Conservation (phyloP, 2,329 filamentous ascomycete species). For the Alternaria consortialis region DNA sequence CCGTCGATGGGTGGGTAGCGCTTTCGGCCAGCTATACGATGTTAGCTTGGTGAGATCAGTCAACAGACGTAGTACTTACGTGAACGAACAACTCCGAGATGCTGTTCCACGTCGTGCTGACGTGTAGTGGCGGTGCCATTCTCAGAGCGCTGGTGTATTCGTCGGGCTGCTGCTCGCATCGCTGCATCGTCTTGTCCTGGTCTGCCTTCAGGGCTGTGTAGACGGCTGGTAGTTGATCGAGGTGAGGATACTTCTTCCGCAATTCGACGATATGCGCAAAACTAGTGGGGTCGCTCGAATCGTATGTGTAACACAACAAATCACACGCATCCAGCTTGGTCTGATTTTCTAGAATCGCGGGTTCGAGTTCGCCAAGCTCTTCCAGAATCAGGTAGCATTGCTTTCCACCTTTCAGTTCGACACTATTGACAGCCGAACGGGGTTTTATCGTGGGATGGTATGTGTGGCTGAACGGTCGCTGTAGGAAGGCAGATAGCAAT, state of each 20-base stretch:
- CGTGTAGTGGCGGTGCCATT: slow-evolving; percentile 91
- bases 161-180: slow-evolving; percentile 86
- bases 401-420: slow-evolving; percentile 93
- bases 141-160: slow-evolving; percentile 85
- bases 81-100: slow-evolving; percentile 93
- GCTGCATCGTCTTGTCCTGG: slow-evolving; percentile 94
- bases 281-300: slow-evolving; percentile 95
- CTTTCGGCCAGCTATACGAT: slow-evolving; percentile 77
- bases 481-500: slow-evolving; percentile 89
- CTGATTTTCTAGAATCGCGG: slow-evolving; percentile 91
- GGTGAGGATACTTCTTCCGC: slow-evolving; percentile 78
- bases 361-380: slow-evolving; percentile 94
- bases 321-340: slow-evolving; percentile 92
- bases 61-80: slow-evolving; percentile 48
- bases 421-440: slow-evolving; percentile 91
- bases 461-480: slow-evolving; percentile 80
- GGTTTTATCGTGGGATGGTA: slow-evolving; percentile 97
- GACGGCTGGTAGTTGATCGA: slow-evolving; percentile 88
- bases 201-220: slow-evolving; percentile 96
- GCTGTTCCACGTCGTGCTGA: slow-evolving; percentile 92
- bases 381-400: slow-evolving; percentile 97
- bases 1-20: slow-evolving; percentile 86
- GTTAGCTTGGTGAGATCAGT: slow-evolving; percentile 24
- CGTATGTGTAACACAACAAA: slow-evolving; percentile 93
- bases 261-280: slow-evolving; percentile 90